These are phyloP conservation scores for Talaromyces piceae DNA, from an alignment of 2,329 filamentous ascomycete genomes.

Conservation along the genomic window DNA sequence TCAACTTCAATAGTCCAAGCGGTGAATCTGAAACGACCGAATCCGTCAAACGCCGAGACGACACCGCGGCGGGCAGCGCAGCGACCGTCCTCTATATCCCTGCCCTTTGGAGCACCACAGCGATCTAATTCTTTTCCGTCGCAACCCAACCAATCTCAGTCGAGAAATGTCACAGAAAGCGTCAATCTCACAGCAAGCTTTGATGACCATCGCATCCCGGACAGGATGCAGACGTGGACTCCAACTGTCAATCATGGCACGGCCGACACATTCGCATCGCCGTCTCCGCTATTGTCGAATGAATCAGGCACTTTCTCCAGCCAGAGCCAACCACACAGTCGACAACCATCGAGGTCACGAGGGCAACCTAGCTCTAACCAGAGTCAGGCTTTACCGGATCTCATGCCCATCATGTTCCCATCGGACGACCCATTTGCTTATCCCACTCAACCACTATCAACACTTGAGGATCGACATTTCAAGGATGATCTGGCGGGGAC, in stretches of 20 bases:
- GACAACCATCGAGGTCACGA: conserved; percentile 20
- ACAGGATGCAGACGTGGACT: conserved; percentile 11
- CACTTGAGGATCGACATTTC: conserved; percentile 37
- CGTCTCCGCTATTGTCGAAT: conserved; percentile 19
- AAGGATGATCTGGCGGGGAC: conserved; percentile 20
- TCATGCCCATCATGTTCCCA: conserved; percentile 46
- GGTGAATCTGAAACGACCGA: conserved; percentile 44
- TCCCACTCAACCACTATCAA: conserved; percentile 43
- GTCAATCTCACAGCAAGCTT: conserved; percentile 18
- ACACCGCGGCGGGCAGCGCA: conserved; percentile 12
- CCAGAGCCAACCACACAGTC: conserved; percentile 16
- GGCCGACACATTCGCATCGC: conserved; percentile 24
- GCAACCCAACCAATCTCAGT: conserved; percentile 18
- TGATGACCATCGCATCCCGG: conserved; percentile 21
- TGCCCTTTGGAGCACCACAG: conserved; percentile 17
- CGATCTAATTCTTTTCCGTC: conserved; percentile 36
- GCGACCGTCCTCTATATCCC: conserved; percentile 13
- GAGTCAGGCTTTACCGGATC: conserved; percentile 36
- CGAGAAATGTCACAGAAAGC: conserved; percentile 14
- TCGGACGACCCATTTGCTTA: conserved; percentile 46
- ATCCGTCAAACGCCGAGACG: conserved; percentile 21
- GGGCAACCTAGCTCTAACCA: conserved; percentile 26
- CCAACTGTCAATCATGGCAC: conserved; percentile 20
- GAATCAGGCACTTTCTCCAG: conserved; percentile 15
- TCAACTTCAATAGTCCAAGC: conserved; percentile 37